Evolutionary conservation across 2,329 filamentous ascomycete genomes (phyloP).

Genomic region (Fusarium temperatum): DNA sequence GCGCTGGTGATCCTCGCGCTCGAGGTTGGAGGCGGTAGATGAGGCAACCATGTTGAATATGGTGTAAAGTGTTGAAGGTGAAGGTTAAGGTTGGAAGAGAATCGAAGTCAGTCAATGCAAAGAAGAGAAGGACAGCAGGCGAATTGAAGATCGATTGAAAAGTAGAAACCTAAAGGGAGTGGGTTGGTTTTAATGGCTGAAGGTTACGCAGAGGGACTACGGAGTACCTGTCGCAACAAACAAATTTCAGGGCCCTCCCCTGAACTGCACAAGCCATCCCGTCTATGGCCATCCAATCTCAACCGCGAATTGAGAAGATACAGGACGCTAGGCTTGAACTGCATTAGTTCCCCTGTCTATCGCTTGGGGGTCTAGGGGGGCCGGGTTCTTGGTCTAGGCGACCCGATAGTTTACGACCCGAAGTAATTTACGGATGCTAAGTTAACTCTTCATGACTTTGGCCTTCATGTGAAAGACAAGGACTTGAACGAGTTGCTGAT

Average conservation of each 20-base stretch:
- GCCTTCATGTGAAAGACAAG: conserved; percentile 15
- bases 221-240: conserved; percentile 39
- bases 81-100: conserved; percentile 6
- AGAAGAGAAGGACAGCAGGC: conserved; percentile 7
- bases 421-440: background rate
- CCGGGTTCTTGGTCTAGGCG: conserved; percentile 17
- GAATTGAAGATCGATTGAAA: conserved; percentile 23
- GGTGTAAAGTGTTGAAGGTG: conserved; percentile 22
- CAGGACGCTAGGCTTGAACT: conserved; percentile 32
- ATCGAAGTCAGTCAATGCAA: background rate
- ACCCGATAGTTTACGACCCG: conserved; percentile 8
- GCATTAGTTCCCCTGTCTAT: conserved; percentile 24
- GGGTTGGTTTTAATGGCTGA: conserved; percentile 39
- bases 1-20: conserved; percentile 82
- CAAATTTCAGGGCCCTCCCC: conserved; percentile 45
- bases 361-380: conserved; percentile 27
- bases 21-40: conserved; percentile 62
- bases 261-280: conserved; percentile 38
- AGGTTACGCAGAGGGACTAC: conserved; percentile 31
- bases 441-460: conserved; percentile 6
- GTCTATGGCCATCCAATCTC: conserved; percentile 40
- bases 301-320: conserved; percentile 36
- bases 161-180: conserved; percentile 25
- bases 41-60: conserved; percentile 56
- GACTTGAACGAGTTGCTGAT: background rate